These are phyloP conservation scores for Tilletiaria anomala DNA, from an alignment of 1,284 basidiomycete genomes.

Conservation along the genomic window DNA sequence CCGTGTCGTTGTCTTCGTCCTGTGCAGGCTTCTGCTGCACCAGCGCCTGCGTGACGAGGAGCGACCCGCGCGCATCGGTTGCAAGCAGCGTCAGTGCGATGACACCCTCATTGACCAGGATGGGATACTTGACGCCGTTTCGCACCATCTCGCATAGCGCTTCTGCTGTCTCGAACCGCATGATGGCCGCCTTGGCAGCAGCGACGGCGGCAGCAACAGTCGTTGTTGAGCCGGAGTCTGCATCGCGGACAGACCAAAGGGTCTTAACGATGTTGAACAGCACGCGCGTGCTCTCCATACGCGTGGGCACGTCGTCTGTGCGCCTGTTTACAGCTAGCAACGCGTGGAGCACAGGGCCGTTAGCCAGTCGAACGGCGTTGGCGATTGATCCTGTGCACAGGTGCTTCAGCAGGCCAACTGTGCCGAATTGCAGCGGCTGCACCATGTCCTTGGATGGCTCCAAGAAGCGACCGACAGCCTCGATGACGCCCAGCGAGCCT, in stretches of 20 bases:
- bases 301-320: conserved; percentile 65
- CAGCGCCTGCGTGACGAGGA: no score
- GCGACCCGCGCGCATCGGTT: no score
- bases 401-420: conserved; percentile 76
- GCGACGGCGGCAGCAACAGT: neutral
- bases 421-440: conserved; percentile 61
- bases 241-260: no score
- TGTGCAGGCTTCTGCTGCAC: no score
- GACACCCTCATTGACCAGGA: conserved; percentile 77
- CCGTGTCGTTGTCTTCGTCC: no score
- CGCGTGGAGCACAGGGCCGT: conserved; percentile 47
- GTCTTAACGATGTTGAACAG: conserved; percentile 58
- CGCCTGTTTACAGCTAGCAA: conserved; percentile 61
- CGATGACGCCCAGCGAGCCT: conserved; percentile 12
- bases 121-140: conserved; percentile 61
- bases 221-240: no score
- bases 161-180: no score
- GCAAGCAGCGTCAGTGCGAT: conserved; percentile 65
- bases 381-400: conserved; percentile 50
- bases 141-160: conserved; percentile 60
- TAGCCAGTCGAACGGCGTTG: conserved; percentile 49
- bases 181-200: neutral
- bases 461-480: conserved; percentile 10
- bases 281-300: conserved; percentile 75
- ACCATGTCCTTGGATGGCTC: conserved; percentile 18